Conservation (phyloP, 495 filamentous ascomycete species). For the Neurospora sp. region DNA sequence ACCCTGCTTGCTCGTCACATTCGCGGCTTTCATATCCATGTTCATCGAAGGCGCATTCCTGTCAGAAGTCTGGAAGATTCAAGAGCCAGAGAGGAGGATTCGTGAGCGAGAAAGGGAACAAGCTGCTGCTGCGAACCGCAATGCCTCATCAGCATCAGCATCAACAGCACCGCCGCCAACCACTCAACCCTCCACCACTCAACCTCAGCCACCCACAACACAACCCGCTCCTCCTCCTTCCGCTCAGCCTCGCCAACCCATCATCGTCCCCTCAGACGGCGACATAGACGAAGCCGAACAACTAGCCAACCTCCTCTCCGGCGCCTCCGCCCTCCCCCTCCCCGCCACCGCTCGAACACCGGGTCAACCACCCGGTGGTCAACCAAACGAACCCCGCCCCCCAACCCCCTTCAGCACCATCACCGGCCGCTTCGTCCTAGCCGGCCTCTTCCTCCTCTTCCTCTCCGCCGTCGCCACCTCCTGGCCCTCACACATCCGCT, state of each 20-base stretch:
- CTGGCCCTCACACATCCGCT: constrained; percentile 61
- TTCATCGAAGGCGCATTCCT: constrained; percentile 73
- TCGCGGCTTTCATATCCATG: constrained; percentile 53
- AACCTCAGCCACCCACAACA: constrained; percentile 18
- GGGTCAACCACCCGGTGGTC: neutral
- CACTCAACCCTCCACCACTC: constrained; percentile 2
- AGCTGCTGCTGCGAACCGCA: constrained; percentile 9
- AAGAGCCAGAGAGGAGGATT: constrained; percentile 69
- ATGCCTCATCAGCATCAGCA: constrained; percentile 24
- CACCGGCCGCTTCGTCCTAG: constrained; percentile 67
- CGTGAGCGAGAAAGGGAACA: constrained; percentile 40
- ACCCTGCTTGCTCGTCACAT: constrained; percentile 63
- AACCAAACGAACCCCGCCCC: constrained; percentile 8
- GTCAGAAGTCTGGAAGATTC: constrained; percentile 77
- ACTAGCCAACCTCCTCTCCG: constrained; percentile 30
- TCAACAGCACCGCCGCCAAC: constrained; percentile 6
- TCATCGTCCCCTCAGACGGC: constrained; percentile 81
- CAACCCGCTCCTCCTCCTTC: constrained; percentile 45
- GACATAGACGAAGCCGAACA: constrained; percentile 52
- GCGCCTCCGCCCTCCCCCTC: constrained; percentile 18
- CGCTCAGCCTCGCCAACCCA: constrained; percentile 40
- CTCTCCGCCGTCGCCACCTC: constrained; percentile 64
- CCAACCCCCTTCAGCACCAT: constrained; percentile 55
- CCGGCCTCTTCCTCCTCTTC: constrained; percentile 60
- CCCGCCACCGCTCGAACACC: neutral